Evolutionary conservation across 2,329 filamentous ascomycete species (phyloP).

Genomic region (Talaromyces sp.): DNA sequence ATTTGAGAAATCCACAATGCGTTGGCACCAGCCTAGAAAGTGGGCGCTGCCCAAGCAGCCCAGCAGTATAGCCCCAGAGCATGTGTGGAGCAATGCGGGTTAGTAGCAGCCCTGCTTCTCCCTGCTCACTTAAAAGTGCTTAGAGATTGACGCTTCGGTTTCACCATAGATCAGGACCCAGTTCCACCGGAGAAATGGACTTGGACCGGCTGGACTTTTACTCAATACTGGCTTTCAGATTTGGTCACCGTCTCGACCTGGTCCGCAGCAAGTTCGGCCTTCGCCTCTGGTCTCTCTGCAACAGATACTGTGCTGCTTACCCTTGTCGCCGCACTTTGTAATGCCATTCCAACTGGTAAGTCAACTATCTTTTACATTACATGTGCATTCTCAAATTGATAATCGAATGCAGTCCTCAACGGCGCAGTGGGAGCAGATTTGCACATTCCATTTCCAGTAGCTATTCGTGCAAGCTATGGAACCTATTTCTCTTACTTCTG

Average conservation of each 20-base stretch:
- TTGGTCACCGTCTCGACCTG: constrained; percentile 11
- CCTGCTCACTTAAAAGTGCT: not conserved
- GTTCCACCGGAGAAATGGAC: constrained; percentile 13
- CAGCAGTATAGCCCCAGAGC: constrained; percentile 12
- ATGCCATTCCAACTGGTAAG: constrained; percentile 8
- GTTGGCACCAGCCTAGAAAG: not conserved
- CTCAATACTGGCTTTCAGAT: constrained; percentile 14
- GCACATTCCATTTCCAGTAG: constrained; percentile 27
- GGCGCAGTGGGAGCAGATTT: constrained; percentile 21
- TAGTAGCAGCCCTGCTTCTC: not conserved
- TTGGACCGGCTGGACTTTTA: constrained; percentile 13
- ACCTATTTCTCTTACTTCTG: constrained; percentile 28
- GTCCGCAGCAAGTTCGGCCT: constrained; percentile 10
- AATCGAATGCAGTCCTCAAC: constrained; percentile 14
- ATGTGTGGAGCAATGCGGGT: constrained; percentile 14
- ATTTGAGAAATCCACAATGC: not conserved
- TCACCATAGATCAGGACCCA: constrained; percentile 11
- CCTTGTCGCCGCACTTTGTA: constrained; percentile 11
- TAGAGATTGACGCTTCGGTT: not conserved
- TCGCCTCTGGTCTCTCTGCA: constrained; percentile 9
- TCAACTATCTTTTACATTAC: not conserved
- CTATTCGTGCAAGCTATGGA: constrained; percentile 29
- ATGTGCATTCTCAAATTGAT: not conserved
- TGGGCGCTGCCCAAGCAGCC: constrained; percentile 12
- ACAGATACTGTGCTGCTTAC: constrained; percentile 11